Base-by-base conservation (phyloP, 148 eudicot genomes). In the Gaultheria prostrata region DNA sequence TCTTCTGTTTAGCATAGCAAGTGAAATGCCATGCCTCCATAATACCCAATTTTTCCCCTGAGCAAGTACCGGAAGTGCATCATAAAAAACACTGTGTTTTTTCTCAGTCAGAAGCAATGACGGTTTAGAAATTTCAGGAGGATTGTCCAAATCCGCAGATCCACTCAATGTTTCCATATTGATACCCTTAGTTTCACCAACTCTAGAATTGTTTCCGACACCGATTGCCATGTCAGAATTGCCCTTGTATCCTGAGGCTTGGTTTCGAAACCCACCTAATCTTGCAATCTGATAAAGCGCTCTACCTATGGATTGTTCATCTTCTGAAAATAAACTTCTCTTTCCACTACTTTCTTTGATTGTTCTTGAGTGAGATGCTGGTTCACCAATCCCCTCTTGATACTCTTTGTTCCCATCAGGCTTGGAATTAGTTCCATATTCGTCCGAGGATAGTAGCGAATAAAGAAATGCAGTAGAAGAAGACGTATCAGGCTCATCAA, bases 21-120 rank as follows among this genome's bases (percentile, higher is more conserved):
- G 93, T 46, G 99, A 94, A 86, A 97, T 94, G 8, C 99, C 99
- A 86, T 97, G 97, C 89, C 90, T 93, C 97, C 95, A 93, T 80
- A 97, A 88, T 57, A 94, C 91, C 99, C 98, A 97, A 86, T 89
- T 94, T 85, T 89, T 88, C 33, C 97, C 99, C 83, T 91, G 92
- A 70, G 80, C 90, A 85, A 94, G 89, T 20, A 88, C 84, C 0
- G 99, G 99, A 74, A 97, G 93, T 24, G 97, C 87, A 82, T 67
- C 88, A 87, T 91, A 89, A 79, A 96, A 91, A 75, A 84, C 82
- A 78, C 86, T 81, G 69, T 95, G 89, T 50, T 89, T 88, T 49
- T 91, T 90, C 87, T 88, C 88, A 6, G 95, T 87, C 57, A 97
- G 94, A 83, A 94, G 97, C 86, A 87, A 61, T 2, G 98, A 94